A percentile compares a stretch with the other conserved stretches of the same genome.
Evolutionary conservation across 1,284 basidiomycete species (phyloP).

Genomic region (Apiotrichum gracile): DNA sequence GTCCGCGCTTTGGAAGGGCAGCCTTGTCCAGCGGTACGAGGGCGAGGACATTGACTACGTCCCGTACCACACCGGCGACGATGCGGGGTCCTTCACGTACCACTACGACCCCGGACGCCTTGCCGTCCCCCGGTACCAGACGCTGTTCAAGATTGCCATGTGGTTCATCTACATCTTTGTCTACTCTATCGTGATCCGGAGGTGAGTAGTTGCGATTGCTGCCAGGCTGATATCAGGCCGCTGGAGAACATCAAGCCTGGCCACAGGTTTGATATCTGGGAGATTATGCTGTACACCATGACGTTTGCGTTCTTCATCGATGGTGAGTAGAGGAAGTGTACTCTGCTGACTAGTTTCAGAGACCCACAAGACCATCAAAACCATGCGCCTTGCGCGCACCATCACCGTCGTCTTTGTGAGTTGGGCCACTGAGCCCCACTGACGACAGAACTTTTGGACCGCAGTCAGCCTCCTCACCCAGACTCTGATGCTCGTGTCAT

Average conservation of each 20-base stretch:
- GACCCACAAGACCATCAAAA: conserved; percentile 54
- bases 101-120: conserved; percentile 70
- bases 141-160: conserved; percentile 52
- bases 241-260: conserved; percentile 35
- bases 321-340: conserved; percentile 49
- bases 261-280: conserved; percentile 63
- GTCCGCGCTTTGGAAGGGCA: conserved; percentile 64
- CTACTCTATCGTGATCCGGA: conserved; percentile 74
- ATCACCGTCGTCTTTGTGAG: conserved; percentile 33
- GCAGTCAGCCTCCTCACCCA: conserved; percentile 66
- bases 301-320: conserved; percentile 67
- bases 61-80: conserved; percentile 32
- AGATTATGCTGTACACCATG: conserved; percentile 68
- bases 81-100: conserved; percentile 55
- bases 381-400: conserved; percentile 32
- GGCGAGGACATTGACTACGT: conserved; percentile 43
- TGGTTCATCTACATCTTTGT: conserved; percentile 78
- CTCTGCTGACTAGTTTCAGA: conserved; percentile 17
- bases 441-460: conserved; percentile 61
- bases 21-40: conserved; percentile 64
- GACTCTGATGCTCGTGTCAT: conserved; percentile 63
- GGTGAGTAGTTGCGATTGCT: not conserved
- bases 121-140: conserved; percentile 65
- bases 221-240: conserved; percentile 8
- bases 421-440: conserved; percentile 49